Conservation (phyloP, 2,329 filamentous ascomycete genomes). For the Pestalotiopsis sp. region DNA sequence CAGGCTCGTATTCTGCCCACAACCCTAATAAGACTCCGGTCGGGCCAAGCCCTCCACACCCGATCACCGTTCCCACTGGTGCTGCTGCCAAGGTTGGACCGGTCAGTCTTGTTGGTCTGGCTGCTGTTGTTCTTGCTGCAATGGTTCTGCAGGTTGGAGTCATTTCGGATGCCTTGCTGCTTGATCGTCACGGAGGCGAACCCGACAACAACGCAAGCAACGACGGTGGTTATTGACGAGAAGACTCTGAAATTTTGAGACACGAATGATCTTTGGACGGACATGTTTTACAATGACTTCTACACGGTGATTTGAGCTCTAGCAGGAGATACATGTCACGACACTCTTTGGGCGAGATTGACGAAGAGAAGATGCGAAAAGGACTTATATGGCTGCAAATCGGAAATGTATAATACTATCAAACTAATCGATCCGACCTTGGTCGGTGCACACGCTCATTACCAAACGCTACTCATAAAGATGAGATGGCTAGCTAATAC, state of each 20-base stretch:
- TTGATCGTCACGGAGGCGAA: background rate
- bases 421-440: background rate
- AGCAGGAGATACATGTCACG: conserved; percentile 20
- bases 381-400: background rate
- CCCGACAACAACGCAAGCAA: background rate
- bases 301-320: conserved; percentile 26
- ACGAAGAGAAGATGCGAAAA: conserved; percentile 1
- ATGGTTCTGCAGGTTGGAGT: conserved; percentile 35
- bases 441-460: background rate
- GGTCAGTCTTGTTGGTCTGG: conserved; percentile 35
- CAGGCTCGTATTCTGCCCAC: background rate
- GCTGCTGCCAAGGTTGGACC: conserved; percentile 38
- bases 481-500: background rate
- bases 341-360: conserved; percentile 21
- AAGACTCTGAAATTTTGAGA: conserved; percentile 10
- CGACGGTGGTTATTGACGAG: no score
- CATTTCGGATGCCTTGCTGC: background rate
- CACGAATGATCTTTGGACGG: conserved; percentile 20
- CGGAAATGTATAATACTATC: background rate
- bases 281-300: conserved; percentile 22
- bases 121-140: conserved; percentile 39
- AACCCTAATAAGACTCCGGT: conserved; percentile 26
- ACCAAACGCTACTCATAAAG: background rate
- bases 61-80: conserved; percentile 36
- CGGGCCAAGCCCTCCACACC: conserved; percentile 25